Evolutionary conservation across 345 rosid genomes (phyloP), one percentile per base, ranked within the genome.

Genomic region (Populus euphratica): DNA sequence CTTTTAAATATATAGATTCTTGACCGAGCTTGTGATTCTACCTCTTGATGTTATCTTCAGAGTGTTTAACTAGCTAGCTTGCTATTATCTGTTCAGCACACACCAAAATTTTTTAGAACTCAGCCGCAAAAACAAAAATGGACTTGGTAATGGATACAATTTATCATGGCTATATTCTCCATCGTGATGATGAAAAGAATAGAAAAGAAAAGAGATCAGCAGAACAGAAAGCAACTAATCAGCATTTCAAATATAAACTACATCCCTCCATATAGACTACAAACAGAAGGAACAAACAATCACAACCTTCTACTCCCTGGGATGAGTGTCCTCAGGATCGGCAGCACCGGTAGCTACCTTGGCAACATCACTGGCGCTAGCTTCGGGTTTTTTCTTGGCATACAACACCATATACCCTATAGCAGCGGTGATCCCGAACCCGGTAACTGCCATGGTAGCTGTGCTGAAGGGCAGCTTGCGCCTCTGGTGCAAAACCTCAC

Each of bases 401-500:
- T 90, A 86, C 76, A 90, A 73, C 9, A 86, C 72, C 31, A 78
- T 36, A 78, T 90, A 93, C 25, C 89, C 91, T 16, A 91, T 6
- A 0, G 80, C 87, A 13, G 83, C 97, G 0, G 86, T 70, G 29
- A 93, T 84, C 21, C 88, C 81, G 64, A 93, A 73, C 67, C 98
- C 98, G 1, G 74, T 79, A 4, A 85, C 52, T 11, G 86, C 80
- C 86, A 94, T 88, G 27, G 88, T 85, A 56, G 90, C 77, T 74
- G 74, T 76, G 83, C 87, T 85, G 77, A 82, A 83, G 0, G 97
- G 96, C 68, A 93, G 82, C 29, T 77, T 80, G 70, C 90, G 86
- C 74, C 90, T 82, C 85, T 91, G 98, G 79, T 92, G 96, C 69
- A 94, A 83, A 23, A 88, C 74, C 63, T 75, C 90, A 0, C 97